A percentile compares a stretch with the other conserved stretches of the same genome.
Evolutionary conservation across 2,329 filamentous ascomycete species (phyloP).

Genomic region (Remersonia thermophila): DNA sequence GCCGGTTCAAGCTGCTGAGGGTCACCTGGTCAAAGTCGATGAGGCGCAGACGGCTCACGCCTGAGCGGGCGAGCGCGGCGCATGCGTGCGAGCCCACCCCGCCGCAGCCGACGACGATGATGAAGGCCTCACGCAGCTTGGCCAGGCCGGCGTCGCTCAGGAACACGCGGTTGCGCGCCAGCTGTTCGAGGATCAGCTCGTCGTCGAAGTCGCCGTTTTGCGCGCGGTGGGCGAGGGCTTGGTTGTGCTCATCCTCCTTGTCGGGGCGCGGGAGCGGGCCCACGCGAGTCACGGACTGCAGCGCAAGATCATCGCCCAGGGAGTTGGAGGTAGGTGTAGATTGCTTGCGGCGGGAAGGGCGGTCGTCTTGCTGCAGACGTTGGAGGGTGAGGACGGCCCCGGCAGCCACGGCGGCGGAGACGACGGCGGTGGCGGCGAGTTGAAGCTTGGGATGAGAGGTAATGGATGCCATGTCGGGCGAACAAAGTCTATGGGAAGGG

Average conservation of each 20-base stretch:
- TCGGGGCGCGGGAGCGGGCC: constrained; percentile 38
- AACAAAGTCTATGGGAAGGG: background rate
- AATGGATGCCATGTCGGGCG: constrained; percentile 26
- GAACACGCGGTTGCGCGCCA: constrained; percentile 87
- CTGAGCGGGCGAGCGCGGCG: constrained; percentile 75
- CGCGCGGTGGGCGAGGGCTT: constrained; percentile 45
- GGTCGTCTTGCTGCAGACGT: constrained; percentile 41
- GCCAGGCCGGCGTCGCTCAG: constrained; percentile 68
- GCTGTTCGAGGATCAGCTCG: constrained; percentile 84
- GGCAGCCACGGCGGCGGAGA: constrained; percentile 49
- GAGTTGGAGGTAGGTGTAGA: constrained; percentile 38
- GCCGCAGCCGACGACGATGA: constrained; percentile 84
- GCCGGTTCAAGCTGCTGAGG: constrained; percentile 85
- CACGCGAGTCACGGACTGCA: constrained; percentile 40
- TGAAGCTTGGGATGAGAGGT: constrained; percentile 41
- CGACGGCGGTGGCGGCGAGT: constrained; percentile 57
- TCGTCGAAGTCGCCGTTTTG: constrained; percentile 54
- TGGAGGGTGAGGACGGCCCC: constrained; percentile 51
- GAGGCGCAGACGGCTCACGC: constrained; percentile 74
- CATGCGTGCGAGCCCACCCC: constrained; percentile 90
- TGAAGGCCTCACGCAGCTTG: constrained; percentile 68
- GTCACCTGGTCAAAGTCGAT: constrained; percentile 98
- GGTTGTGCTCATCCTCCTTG: constrained; percentile 49
- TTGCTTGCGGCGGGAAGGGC: constrained; percentile 44
- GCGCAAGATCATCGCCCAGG: constrained; percentile 20